These are phyloP conservation scores for Entomortierella beljakovae DNA, from an alignment of 192 early-diverging fungal species.

Conservation along the genomic window DNA sequence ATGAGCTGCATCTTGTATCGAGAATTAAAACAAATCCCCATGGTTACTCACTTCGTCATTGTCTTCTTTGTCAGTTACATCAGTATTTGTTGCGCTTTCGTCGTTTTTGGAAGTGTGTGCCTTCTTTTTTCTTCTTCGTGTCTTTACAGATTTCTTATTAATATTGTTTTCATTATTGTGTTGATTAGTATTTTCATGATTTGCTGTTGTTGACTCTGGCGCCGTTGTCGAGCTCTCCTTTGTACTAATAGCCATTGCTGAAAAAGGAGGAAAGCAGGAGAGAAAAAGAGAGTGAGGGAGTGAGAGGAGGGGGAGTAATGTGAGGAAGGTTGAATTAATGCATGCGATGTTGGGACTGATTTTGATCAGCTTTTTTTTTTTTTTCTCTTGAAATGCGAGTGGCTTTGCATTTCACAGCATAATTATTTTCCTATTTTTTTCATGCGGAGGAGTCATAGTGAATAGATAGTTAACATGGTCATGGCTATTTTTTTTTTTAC, in stretches of 20 bases:
- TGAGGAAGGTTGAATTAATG: too few relatives aligned
- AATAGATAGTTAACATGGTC: too few relatives aligned
- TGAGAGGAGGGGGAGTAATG: not conserved
- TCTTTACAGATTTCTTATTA: conserved; percentile 23
- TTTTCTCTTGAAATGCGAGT: too few relatives aligned
- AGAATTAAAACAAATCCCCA: too few relatives aligned
- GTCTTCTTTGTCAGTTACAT: conserved; percentile 6
- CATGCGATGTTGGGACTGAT: too few relatives aligned
- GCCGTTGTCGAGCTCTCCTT: conserved; percentile 15
- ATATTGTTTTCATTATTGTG: conserved; percentile 4
- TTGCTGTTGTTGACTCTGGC: conserved; percentile 14
- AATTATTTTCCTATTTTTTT: not conserved
- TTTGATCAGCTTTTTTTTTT: too few relatives aligned
- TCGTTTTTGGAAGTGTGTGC: not conserved
- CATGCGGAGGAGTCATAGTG: too few relatives aligned
- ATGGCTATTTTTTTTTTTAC: too few relatives aligned
- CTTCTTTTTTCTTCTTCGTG: conserved; percentile 53
- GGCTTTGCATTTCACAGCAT: not conserved
- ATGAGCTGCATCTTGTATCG: too few relatives aligned
- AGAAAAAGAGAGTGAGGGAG: not conserved
- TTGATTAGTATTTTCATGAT: not conserved
- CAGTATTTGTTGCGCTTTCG: conserved; percentile 3
- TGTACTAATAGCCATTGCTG: conserved; percentile 32
- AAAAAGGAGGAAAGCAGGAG: not conserved
- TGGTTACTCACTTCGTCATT: conserved; percentile 13